phyloP scores from a whole-genome alignment of 805 yeast species.

The Wickerhamomyces mucosus region DNA sequence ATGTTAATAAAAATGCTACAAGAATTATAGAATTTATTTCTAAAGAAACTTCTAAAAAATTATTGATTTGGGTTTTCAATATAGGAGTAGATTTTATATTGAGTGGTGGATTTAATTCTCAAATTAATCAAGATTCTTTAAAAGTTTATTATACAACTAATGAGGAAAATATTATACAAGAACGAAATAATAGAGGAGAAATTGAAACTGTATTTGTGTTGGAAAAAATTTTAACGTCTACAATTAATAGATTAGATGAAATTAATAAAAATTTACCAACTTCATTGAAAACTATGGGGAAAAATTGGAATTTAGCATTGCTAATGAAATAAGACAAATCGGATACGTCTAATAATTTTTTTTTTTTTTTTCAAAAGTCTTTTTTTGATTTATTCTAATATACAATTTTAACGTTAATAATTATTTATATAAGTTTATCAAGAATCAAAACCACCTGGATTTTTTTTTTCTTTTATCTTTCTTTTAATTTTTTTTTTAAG shows the following conservation, averaged over 20 bases:
- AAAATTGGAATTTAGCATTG: slow-evolving; percentile 13
- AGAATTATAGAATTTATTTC: slow-evolving; percentile 24
- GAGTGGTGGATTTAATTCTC: neutral
- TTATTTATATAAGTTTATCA: too few relatives aligned
- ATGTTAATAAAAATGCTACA: slow-evolving; percentile 32
- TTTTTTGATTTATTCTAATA: too few relatives aligned
- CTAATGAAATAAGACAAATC: too few relatives aligned
- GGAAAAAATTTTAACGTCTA: slow-evolving; percentile 19
- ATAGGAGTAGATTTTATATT: slow-evolving; percentile 24
- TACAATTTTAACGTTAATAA: too few relatives aligned
- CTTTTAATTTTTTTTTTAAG: too few relatives aligned
- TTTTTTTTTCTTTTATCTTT: too few relatives aligned
- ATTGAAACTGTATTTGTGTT: slow-evolving; percentile 31
- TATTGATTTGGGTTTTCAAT: slow-evolving; percentile 43
- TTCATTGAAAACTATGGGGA: slow-evolving; percentile 9
- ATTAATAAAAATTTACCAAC: slow-evolving; percentile 28
- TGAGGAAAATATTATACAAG: slow-evolving; percentile 16
- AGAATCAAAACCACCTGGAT: too few relatives aligned
- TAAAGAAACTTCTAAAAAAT: slow-evolving; percentile 6
- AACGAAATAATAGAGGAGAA: slow-evolving; percentile 26
- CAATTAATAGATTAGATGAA: slow-evolving; percentile 19
- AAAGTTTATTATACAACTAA: slow-evolving; percentile 37
- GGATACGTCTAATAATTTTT: too few relatives aligned
- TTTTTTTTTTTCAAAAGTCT: too few relatives aligned
- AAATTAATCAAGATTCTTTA: slow-evolving; percentile 21